phyloP scores from a whole-genome alignment of 768 basidiomycete genomes.

The Termitomyces bulborhizus region DNA sequence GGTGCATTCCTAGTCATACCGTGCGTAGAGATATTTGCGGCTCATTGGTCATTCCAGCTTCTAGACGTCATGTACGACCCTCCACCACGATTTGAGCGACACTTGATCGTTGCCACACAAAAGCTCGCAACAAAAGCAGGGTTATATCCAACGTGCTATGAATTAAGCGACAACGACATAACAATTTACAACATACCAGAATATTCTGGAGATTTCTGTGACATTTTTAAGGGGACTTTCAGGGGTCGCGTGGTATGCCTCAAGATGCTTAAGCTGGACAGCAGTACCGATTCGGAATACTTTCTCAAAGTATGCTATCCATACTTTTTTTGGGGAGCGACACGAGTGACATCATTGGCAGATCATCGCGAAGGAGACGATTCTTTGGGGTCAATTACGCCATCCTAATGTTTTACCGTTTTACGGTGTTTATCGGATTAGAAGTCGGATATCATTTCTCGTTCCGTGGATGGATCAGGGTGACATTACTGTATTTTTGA shows the following conservation, averaged over 20 bases:
- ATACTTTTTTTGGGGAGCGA: no score
- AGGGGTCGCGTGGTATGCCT: not conserved
- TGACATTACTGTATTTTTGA: not conserved
- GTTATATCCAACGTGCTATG: not conserved
- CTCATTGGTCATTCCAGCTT: not conserved
- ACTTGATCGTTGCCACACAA: conserved; percentile 2
- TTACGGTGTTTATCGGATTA: conserved; percentile 1
- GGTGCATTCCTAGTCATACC: not conserved
- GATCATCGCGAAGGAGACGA: conserved; percentile 4
- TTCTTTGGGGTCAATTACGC: conserved; percentile 5
- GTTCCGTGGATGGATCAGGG: conserved; percentile 1
- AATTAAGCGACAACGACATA: not conserved
- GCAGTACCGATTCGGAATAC: not conserved
- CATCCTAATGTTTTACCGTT: conserved; percentile 7
- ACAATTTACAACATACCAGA: not conserved
- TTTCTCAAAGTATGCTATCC: not conserved
- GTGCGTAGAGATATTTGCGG: no score
- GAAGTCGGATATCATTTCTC: not conserved
- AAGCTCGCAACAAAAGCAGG: not conserved
- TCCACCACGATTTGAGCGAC: conserved; percentile 1
- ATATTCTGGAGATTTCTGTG: not conserved
- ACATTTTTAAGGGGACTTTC: not conserved
- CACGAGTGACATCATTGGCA: not conserved
- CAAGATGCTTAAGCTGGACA: not conserved
- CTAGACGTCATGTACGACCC: conserved; percentile 4